These are phyloP conservation scores for Stentor coeruleus DNA, from an alignment of 73 alveolate species.

Conservation along the genomic window DNA sequence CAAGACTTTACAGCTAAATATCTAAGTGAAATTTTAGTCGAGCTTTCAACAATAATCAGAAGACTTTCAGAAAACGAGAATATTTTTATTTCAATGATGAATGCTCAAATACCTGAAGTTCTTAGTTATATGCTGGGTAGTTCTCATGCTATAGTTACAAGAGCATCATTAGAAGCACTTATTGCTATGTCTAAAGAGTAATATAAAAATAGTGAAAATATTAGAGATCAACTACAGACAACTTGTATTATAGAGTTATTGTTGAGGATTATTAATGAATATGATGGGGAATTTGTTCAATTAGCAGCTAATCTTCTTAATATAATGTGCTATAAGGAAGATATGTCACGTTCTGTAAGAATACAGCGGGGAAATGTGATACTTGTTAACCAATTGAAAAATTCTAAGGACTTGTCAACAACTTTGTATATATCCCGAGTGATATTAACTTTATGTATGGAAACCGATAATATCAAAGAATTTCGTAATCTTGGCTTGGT, in stretches of 20 bases:
- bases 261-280: slow-evolving; percentile 43
- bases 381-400: slow-evolving; percentile 35
- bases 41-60: slow-evolving; percentile 41
- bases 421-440: slow-evolving; percentile 42
- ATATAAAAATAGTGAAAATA: slow-evolving; percentile 12
- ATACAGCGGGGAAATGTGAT: slow-evolving; percentile 29
- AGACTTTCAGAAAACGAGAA: slow-evolving; percentile 1
- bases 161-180: slow-evolving; percentile 48
- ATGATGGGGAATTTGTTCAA: slow-evolving; percentile 41
- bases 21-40: slow-evolving; percentile 43
- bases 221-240: slow-evolving; percentile 30
- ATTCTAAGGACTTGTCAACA: slow-evolving; percentile 35
- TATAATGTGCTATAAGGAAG: slow-evolving; percentile 37
- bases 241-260: slow-evolving; percentile 36
- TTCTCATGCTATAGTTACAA: slow-evolving; percentile 41
- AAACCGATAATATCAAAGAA: slow-evolving; percentile 50
- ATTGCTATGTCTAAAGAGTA: slow-evolving; percentile 41
- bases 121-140: slow-evolving; percentile 44
- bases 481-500: slow-evolving; percentile 45
- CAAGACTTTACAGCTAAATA: slow-evolving; percentile 34
- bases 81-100: not conserved
- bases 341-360: slow-evolving; percentile 31
- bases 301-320: slow-evolving; percentile 38
- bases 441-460: slow-evolving; percentile 43
- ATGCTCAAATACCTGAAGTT: slow-evolving; percentile 34